phyloP scores from a whole-genome alignment of 2,329 filamentous ascomycete genomes.

The Sclerotinia borealis region DNA sequence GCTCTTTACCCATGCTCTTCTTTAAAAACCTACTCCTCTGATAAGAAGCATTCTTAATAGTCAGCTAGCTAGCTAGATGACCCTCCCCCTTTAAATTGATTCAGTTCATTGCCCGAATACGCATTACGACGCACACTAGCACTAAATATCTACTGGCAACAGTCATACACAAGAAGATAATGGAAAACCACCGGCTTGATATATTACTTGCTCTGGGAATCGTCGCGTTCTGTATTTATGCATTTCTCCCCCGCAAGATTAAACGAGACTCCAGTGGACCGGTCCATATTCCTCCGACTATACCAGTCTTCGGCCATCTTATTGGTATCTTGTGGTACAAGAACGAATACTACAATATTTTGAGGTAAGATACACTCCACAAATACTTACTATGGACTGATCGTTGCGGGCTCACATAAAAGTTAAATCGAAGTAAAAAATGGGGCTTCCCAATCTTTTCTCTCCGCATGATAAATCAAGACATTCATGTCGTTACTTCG shows the following conservation, averaged over 20 bases:
- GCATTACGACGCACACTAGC: no score
- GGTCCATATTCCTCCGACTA: background rate
- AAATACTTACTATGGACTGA: no score
- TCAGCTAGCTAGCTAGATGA: no score
- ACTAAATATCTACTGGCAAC: background rate
- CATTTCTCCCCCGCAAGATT: background rate
- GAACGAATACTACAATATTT: background rate
- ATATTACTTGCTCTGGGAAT: background rate
- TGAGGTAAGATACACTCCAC: background rate
- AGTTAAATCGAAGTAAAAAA: background rate
- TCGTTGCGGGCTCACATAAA: background rate
- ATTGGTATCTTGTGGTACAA: background rate
- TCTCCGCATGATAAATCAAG: background rate
- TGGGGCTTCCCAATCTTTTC: background rate
- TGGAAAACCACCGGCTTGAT: background rate
- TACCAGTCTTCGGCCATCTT: slow-evolving; percentile 3
- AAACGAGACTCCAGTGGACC: background rate
- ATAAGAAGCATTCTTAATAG: background rate
- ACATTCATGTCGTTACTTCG: background rate
- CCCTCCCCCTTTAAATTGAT: background rate
- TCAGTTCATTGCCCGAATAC: background rate
- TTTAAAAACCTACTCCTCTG: background rate
- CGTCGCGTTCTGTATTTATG: background rate
- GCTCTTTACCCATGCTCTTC: no score
- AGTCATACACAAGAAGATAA: background rate